Evolutionary conservation across 2,329 filamentous ascomycete genomes (phyloP), one percentile per base, ranked within the genome.

Genomic region (Bipolaris victoriae): DNA sequence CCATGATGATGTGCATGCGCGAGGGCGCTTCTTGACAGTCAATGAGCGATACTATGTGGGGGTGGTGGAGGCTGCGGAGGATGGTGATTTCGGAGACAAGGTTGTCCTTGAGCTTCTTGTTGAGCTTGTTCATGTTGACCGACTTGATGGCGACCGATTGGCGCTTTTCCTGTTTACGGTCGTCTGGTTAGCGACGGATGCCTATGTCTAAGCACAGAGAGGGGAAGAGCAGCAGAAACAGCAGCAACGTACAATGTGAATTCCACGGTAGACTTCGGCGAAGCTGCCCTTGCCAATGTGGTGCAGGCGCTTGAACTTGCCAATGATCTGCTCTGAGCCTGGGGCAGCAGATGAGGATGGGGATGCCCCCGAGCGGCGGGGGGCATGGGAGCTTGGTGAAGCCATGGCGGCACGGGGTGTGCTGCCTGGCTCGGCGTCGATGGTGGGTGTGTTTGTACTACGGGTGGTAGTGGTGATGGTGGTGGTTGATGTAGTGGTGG

Each of bases 241-340:
- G 13, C 39, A 29, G 13, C 39, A 46, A 60, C 57, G 31, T 80
- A 96, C 92, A 80, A 90, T 90, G 79, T 96, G 91, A 68, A 88
- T 87, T 63, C 91, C 92, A 75, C 90, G 87, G 77, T 95, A 98
- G 65, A 99, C 95, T 66, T 92, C 92, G 65, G 95, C 95, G 82
- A 98, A 99, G 81, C 95, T 98, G 62, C 95, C 95, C 80, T 95
- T 95, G 63, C 95, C 95, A 75, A 98, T 97, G 80, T 97, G 91
- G 67, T 90, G 88, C 68, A 92, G 86, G 71, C 94, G 88, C 69
- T 86, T 85, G 78, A 96, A 97, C 71, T 90, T 87, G 66, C 92
- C 91, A 69, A 95, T 83, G 44, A 79, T 65, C 54, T 70, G 64
- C 39, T 75, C 73, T 10, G 68, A 47, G 26, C 45, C 55, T 10